Evolutionary conservation across 1,139 yeast species (phyloP), one percentile per base, ranked within the genome.

Genomic region (Magnusiomyces tetraspermus): DNA sequence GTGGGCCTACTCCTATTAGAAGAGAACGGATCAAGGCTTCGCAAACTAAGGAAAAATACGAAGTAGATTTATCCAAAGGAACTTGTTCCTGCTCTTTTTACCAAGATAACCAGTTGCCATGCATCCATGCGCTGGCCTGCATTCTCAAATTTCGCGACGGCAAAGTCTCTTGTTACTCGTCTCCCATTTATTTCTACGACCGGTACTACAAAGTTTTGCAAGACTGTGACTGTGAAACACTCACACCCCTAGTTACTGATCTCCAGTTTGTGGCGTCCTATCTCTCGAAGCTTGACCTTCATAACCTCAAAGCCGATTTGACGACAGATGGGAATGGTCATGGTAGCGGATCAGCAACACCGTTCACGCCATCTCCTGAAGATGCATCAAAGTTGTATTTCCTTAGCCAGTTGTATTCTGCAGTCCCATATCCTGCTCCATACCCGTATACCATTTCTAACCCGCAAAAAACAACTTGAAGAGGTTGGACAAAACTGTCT

Each of bases 81-180:
- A 21, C 37, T 17, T 45, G 48, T 28, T 30, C 48, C 17, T 45
- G 48, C 28, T n/a, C 48, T 11, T 31, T 45, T 31, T 45, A 45
- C 24, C 48, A 45, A 19, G 48, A 45, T 22, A 21, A n/a, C 17
- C 48, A 45, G 26, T 26, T 45, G 11, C 48, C 48, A 10, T 45
- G 48, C 26, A 45, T 45, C 17, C 48, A 45, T 21, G 48, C 48
- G 3, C 38, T 45, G 10, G 48, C 48, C 26, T 30, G 40, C 26
- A 45, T 45, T 23, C 4, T 31, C 8, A 31, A 30, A 30, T 45
- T 10, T 21, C 40, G 38, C 17, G 38, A 31, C 10, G 38, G 48
- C 23, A 30, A 31, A 4, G 40, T 45, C n/a, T 45, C 48, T 13
- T 15, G 40, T 10, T 45, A 19, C 24, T 45, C 40, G 17, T 31